Base-by-base conservation (phyloP, 2,329 filamentous ascomycete genomes). In the Fusarium citri region DNA sequence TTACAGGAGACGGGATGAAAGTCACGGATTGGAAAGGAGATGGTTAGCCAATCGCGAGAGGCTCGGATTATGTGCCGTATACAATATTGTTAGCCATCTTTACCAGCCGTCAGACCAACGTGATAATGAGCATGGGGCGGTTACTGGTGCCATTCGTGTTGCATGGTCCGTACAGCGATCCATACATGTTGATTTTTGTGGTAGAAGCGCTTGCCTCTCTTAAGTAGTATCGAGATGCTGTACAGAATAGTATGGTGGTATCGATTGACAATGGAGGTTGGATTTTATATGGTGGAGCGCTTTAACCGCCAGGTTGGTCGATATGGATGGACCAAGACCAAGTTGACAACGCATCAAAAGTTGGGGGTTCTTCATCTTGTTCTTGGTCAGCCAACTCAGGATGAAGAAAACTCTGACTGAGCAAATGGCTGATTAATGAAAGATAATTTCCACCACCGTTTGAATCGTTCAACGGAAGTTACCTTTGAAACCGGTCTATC, bases 1-100 rank as follows among this genome's bases (percentile, higher is more conserved):
- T 64, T 64, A 41, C 40, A 46, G 30, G 46, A 64, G 51, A 70
- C 58, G 42, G 64, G 67, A 67, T n/a, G 64, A 62, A 63, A 63
- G 66, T 40, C 22, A 42, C 34, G 34, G 31, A 37, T 42, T 48
- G 40, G 45, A 48, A 49, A 65, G 49, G 46, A 46, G 62, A 48
- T 42, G n/a, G 56, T 42, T 37, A 18, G 37, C 47, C 34, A 42
- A 66, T 51, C 31, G 34, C 16, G 12, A 22, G 20, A n/a, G 23
- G 34, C 22, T 43, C 20, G 55, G 30, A 16, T 53, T 34, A n/a
- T 22, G 49, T 45, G 22, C 31, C 14, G 16, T 25, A 42, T 50
- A 46, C 34, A 18, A 45, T 61, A 31, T 55, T 55, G 63, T 55
- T 49, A 50, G 53, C 49, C 42, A 26, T 40, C 42, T 64, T 37